Evolutionary conservation across 176 grass and related monocot genomes (phyloP).

Genomic region (Aechmea fasciata): DNA sequence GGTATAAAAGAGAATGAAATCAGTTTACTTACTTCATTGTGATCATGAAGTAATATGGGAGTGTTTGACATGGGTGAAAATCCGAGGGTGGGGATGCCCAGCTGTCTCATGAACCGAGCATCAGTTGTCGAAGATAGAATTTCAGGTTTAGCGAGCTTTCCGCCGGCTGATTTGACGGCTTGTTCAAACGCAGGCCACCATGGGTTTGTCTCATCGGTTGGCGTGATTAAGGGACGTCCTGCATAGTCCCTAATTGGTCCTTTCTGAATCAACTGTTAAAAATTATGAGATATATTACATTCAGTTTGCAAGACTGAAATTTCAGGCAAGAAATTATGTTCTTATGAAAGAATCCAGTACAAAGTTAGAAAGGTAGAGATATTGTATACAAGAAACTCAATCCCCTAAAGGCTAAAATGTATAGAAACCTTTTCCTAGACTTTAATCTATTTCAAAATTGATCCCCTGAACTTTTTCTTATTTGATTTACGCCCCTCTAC

Average conservation of each 20-base stretch:
- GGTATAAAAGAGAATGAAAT: neutral
- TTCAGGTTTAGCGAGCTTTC: constrained; percentile 65
- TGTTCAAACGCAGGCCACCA: constrained; percentile 52
- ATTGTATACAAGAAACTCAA: neutral
- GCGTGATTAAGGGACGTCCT: constrained; percentile 9
- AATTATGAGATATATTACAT: constrained; percentile 4
- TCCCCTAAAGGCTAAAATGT: too few relatives aligned
- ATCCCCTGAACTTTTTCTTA: too few relatives aligned
- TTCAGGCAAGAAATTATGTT: neutral
- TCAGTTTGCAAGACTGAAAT: neutral
- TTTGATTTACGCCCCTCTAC: too few relatives aligned
- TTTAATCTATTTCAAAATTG: too few relatives aligned
- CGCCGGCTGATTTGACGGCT: constrained; percentile 47
- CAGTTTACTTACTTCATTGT: constrained; percentile 52
- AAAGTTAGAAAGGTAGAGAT: neutral
- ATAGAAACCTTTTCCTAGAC: too few relatives aligned
- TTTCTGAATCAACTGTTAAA: constrained; percentile 39
- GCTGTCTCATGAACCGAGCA: constrained; percentile 63
- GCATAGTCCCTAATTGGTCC: constrained; percentile 11
- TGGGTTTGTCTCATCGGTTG: constrained; percentile 18
- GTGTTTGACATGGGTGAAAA: constrained; percentile 90
- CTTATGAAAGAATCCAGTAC: neutral
- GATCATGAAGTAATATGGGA: constrained; percentile 80
- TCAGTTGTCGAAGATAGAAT: constrained; percentile 78
- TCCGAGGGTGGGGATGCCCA: constrained; percentile 72